These are phyloP conservation scores for Pseudozyma sp. DNA, from an alignment of 1,284 basidiomycete genomes.

Conservation along the genomic window DNA sequence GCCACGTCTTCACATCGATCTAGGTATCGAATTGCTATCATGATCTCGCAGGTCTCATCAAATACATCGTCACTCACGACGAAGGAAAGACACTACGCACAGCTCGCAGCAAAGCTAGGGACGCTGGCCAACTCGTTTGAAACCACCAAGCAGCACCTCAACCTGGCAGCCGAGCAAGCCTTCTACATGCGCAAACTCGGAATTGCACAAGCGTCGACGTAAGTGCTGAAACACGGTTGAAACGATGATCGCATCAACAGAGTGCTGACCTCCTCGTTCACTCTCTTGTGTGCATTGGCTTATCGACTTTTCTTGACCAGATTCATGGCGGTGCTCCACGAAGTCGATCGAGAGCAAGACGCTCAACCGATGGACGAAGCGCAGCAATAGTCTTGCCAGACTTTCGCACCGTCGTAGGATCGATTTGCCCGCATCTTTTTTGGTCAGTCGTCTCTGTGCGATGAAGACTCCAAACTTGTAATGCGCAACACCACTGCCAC, in stretches of 20 bases:
- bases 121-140: slow-evolving; percentile 39
- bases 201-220: slow-evolving; percentile 50
- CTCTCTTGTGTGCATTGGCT: background rate
- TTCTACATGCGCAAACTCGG: slow-evolving; percentile 53
- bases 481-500: too few relatives aligned
- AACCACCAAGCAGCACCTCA: slow-evolving; percentile 42
- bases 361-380: slow-evolving; percentile 18
- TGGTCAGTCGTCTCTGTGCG: too few relatives aligned
- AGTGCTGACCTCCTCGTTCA: background rate
- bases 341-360: slow-evolving; percentile 38
- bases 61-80: slow-evolving; percentile 22
- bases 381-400: slow-evolving; percentile 3
- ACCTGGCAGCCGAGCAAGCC: slow-evolving; percentile 45
- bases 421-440: too few relatives aligned
- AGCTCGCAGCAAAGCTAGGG: slow-evolving; percentile 41
- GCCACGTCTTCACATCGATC: too few relatives aligned
- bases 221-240: slow-evolving; percentile 5
- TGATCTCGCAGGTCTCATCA: slow-evolving; percentile 31
- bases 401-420: background rate
- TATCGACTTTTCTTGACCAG: slow-evolving; percentile 8
- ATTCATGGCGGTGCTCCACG: slow-evolving; percentile 45
- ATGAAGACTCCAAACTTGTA: too few relatives aligned
- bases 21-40: background rate
- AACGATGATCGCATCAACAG: too few relatives aligned
- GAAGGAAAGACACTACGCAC: slow-evolving; percentile 50